phyloP scores from a whole-genome alignment of 306 rosid species.

The Fagus crenata region DNA sequence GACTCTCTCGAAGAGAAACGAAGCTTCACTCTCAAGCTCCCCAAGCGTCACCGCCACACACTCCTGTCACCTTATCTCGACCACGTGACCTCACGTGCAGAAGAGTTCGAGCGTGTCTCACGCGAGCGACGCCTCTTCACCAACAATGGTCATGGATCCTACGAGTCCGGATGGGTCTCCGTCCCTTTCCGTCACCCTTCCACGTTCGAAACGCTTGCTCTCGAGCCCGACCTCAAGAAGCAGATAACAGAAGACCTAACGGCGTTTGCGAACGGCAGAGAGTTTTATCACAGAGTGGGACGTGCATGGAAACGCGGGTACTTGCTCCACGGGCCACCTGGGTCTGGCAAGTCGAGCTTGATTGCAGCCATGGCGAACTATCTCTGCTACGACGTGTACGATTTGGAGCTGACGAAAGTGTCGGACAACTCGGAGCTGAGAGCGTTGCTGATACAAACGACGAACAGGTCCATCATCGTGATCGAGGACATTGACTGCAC shows the following conservation, averaged over 20 bases:
- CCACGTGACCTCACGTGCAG: conserved; percentile 64
- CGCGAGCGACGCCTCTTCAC: conserved; percentile 78
- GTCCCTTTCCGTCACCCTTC: conserved; percentile 92
- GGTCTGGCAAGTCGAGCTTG: conserved; percentile 84
- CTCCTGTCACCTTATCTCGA: conserved; percentile 61
- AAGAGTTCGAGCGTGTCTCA: conserved; percentile 71
- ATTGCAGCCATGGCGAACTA: conserved; percentile 88
- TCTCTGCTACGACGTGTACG: conserved; percentile 84
- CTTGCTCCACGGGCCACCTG: conserved; percentile 79
- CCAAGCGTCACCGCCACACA: conserved; percentile 67
- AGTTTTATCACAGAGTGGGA: conserved; percentile 73
- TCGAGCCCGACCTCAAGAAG: conserved; percentile 63
- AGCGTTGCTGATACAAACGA: conserved; percentile 71
- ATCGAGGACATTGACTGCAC: conserved; percentile 89
- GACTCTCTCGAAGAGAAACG: conserved; percentile 83
- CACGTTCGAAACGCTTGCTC: conserved; percentile 69
- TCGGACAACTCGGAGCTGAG: conserved; percentile 81
- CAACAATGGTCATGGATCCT: conserved; percentile 65
- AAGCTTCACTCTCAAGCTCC: conserved; percentile 72
- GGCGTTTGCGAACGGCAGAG: conserved; percentile 61
- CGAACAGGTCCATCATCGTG: conserved; percentile 78
- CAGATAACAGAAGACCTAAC: conserved; percentile 64
- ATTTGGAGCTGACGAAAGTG: conserved; percentile 78
- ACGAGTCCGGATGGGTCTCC: conserved; percentile 85
- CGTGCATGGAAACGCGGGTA: conserved; percentile 94